Evolutionary conservation across 139 green algal species (phyloP).

Genomic region (Prasinococcaceae sp.): DNA sequence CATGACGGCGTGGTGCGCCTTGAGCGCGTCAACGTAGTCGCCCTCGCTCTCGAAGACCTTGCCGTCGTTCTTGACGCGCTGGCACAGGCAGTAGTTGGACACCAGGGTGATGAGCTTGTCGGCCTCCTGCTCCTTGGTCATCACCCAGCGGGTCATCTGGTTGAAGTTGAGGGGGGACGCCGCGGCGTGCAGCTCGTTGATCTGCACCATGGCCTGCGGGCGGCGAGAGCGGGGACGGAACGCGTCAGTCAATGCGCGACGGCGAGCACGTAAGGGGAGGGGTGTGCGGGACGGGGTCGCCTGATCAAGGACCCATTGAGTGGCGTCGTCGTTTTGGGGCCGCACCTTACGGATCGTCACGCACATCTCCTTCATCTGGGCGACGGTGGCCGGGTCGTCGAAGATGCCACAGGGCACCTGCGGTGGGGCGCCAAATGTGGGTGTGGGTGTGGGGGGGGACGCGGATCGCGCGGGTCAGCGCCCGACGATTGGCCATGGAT

Average conservation of each 20-base stretch:
- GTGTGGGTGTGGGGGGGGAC: no score
- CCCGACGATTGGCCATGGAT: no score
- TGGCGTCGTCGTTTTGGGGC: no score
- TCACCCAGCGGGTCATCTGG: conserved; percentile 17
- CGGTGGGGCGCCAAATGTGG: no score
- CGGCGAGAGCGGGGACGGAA: no score
- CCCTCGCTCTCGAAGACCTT: neutral
- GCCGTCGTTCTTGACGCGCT: conserved; percentile 5
- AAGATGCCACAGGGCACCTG: conserved; percentile 20
- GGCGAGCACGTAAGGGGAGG: no score
- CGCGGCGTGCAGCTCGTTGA: conserved; percentile 1
- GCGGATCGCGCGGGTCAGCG: no score
- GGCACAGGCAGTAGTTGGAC: conserved; percentile 12
- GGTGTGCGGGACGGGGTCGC: no score
- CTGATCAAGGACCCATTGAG: no score
- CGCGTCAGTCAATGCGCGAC: no score
- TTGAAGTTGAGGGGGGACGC: neutral
- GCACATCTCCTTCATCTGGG: neutral
- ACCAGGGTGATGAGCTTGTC: conserved; percentile 9
- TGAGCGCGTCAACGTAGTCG: conserved; percentile 12
- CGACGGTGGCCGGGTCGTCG: conserved; percentile 9
- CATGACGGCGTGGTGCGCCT: conserved; percentile 13
- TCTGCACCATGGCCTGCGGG: conserved; percentile 18
- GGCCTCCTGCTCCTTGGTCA: conserved; percentile 16
- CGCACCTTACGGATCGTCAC: conserved; percentile 17